These are phyloP conservation scores for Boletus sp. DNA, from an alignment of 1,284 basidiomycete species.

Conservation along the genomic window DNA sequence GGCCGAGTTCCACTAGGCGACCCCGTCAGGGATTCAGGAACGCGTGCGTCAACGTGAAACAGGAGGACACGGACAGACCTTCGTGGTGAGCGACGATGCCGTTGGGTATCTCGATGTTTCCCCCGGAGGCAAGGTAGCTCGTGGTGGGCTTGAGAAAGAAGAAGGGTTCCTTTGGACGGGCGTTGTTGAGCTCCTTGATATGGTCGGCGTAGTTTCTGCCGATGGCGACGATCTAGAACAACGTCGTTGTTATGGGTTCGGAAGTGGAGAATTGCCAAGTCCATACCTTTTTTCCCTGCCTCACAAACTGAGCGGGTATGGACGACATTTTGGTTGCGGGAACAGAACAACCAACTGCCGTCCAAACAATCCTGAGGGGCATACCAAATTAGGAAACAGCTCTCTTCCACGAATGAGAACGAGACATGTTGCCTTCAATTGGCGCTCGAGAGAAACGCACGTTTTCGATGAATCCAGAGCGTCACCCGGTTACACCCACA, in stretches of 20 bases:
- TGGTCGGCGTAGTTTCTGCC: slow-evolving; percentile 85
- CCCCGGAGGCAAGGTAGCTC: slow-evolving; percentile 78
- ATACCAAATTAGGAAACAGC: slow-evolving; percentile 1
- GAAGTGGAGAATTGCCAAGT: fast-evolving
- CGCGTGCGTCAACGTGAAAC: background rate
- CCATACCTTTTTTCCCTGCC: slow-evolving; percentile 30
- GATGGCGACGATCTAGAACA: slow-evolving; percentile 80
- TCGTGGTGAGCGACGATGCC: slow-evolving; percentile 89
- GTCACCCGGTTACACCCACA: too few species aligned
- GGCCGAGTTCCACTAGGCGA: slow-evolving; percentile 84
- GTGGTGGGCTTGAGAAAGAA: slow-evolving; percentile 98
- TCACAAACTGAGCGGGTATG: slow-evolving; percentile 44
- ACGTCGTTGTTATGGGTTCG: background rate
- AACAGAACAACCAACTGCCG: slow-evolving; percentile 6
- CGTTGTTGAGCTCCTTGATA: slow-evolving; percentile 89
- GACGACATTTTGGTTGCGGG: slow-evolving; percentile 23
- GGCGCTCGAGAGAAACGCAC: too few species aligned
- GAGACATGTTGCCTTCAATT: too few species aligned
- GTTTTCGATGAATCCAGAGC: too few species aligned
- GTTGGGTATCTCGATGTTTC: slow-evolving; percentile 80
- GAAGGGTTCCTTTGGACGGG: slow-evolving; percentile 91
- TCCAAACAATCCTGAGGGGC: too few species aligned
- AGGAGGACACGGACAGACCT: slow-evolving; percentile 46
- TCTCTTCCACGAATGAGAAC: too few species aligned
- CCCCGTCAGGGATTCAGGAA: background rate